These are phyloP conservation scores for Heritiera fomes DNA, from an alignment of 345 rosid genomes.

Conservation along the genomic window DNA sequence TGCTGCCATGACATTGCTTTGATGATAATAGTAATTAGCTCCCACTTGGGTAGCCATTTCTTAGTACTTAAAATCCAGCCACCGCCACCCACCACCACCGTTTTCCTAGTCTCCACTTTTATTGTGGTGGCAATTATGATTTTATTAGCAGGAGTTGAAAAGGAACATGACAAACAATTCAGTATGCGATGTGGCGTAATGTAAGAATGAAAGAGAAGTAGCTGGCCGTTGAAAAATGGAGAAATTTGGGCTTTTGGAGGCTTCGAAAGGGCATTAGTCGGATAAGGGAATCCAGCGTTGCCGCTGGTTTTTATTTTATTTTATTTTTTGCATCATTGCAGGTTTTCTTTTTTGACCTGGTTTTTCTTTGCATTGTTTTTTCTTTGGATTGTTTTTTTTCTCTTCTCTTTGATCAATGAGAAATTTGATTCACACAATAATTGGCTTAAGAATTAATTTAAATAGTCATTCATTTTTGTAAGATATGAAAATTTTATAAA, in stretches of 20 bases:
- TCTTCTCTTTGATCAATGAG: no score
- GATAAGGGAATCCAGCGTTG: slow-evolving; percentile 7
- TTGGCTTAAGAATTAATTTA: no score
- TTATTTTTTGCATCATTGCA: background rate
- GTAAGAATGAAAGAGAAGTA: background rate
- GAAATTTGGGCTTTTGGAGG: slow-evolving; percentile 25
- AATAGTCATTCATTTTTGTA: no score
- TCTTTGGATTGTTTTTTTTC: no score
- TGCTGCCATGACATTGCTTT: background rate
- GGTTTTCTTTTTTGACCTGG: no score
- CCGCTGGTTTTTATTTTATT: no score
- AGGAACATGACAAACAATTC: slow-evolving; percentile 10
- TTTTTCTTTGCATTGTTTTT: no score
- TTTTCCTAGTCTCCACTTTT: background rate
- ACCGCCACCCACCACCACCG: background rate
- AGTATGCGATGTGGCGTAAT: background rate
- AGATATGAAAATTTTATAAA: no score
- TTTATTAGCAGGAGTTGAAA: background rate
- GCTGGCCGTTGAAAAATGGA: slow-evolving; percentile 14
- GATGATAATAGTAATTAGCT: background rate
- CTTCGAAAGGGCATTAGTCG: slow-evolving; percentile 23
- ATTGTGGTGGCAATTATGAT: background rate
- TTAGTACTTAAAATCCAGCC: background rate
- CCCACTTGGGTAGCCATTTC: slow-evolving; percentile 5
- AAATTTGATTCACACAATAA: no score